Conservation (phyloP, 768 basidiomycete genomes). For the Lactifluus volemus region DNA sequence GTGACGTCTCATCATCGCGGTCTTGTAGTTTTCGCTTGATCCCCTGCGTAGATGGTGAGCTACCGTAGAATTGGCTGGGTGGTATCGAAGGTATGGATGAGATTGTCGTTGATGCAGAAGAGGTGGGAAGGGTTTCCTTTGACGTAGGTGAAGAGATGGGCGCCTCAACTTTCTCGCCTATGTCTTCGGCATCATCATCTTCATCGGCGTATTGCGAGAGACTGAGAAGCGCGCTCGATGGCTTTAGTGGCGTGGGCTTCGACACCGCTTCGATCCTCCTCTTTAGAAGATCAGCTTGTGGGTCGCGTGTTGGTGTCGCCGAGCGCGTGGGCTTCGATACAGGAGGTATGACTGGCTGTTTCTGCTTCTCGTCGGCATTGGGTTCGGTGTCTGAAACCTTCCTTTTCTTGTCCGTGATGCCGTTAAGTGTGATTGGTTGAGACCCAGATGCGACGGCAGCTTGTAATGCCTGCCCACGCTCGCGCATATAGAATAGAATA, state of each 20-base stretch:
- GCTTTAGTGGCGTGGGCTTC: slow-evolving; percentile 14
- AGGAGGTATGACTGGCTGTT: slow-evolving; percentile 43
- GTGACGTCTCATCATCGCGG: slow-evolving; percentile 25
- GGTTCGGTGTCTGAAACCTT: slow-evolving; percentile 38
- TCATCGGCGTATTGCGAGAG: slow-evolving; percentile 38
- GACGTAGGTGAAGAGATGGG: not conserved
- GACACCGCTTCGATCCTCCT: slow-evolving; percentile 42
- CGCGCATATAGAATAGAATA: slow-evolving; percentile 83
- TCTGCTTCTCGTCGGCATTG: slow-evolving; percentile 42
- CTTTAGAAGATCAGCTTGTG: slow-evolving; percentile 44
- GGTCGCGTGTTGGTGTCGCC: slow-evolving; percentile 30
- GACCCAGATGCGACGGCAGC: slow-evolving; percentile 41
- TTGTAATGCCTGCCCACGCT: slow-evolving; percentile 66
- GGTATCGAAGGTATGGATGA: slow-evolving; percentile 10
- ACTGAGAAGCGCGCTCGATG: slow-evolving; percentile 30
- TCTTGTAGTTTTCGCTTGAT: slow-evolving; percentile 37
- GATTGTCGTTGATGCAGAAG: not conserved
- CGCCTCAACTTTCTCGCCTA: slow-evolving; percentile 25
- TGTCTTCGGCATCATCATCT: slow-evolving; percentile 27
- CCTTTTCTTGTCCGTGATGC: slow-evolving; percentile 38
- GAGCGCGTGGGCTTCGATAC: slow-evolving; percentile 21
- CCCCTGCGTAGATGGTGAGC: slow-evolving; percentile 16
- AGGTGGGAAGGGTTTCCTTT: not conserved
- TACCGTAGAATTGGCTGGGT: slow-evolving; percentile 10
- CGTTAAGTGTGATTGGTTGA: slow-evolving; percentile 19